Evolutionary conservation across 2,329 filamentous ascomycete genomes (phyloP), one percentile per base, ranked within the genome.

Genomic region (Paraconiothyrium brasiliense): DNA sequence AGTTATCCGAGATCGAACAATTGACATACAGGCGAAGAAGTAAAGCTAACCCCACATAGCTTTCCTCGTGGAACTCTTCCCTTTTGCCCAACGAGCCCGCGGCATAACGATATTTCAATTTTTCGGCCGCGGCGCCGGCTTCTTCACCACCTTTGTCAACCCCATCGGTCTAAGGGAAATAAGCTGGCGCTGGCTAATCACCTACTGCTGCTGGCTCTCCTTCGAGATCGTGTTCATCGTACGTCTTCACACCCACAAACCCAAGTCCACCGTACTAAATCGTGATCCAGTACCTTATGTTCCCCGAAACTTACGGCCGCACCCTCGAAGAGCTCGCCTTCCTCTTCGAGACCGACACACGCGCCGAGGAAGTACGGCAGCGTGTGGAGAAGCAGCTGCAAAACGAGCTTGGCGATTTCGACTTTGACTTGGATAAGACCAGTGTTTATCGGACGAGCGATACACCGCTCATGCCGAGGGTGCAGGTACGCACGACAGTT

Each of bases 291-390:
- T 90, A 86, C 77, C 87, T 88, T 80, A 85, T 89, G 78, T 89
- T 89, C 71, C 84, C 89, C 49, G 89, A 92, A 80, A 92, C 89
- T 11, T 89, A 88, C 71, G 89, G 89, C 1, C 87, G 88, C 1
- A 91, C 89, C 0, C 84, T 92, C 0, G 89, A 91, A 74, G 88
- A 90, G 74, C 85, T 90, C 66, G 86, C 89, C 37, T 75, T 75
- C 64, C 62, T 76, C 14, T 76, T 76, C 61, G 74, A 76, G 65
- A 71, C 73, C 59, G 60, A 67, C 20, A 57, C 67, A 1, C 66
- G 69, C 13, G 74, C 74, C 6, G 74, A 76, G 14, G 65, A 76
- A 63, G 71, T 72, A 13, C 71, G 67, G 8, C 60, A 57, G 16
- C 66, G 67, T 30, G 72, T 76, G 0, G 72, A 76, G 54, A 76